Base-by-base conservation (phyloP, 2,329 filamentous ascomycete genomes). In the Coleophoma cylindrospora region DNA sequence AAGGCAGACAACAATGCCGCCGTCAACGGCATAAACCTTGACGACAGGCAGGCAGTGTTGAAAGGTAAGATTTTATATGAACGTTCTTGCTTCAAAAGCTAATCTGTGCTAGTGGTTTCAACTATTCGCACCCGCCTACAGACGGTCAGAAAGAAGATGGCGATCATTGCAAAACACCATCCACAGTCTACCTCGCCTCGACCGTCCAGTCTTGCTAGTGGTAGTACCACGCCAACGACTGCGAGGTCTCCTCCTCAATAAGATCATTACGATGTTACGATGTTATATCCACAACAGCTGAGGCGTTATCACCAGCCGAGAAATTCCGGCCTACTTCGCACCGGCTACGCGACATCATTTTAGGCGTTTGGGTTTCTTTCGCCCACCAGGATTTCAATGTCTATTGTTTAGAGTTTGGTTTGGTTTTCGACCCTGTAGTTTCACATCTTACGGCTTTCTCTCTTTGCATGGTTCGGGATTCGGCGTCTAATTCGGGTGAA, bases 1-100 rank as follows among this genome's bases (percentile, higher is more conserved):
- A 54, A 54, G 40, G 49, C 45, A 66, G 61, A 77, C 68, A 55
- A 77, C 75, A 61, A 77, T 70, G 74, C 74, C 17, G 71, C 73
- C 33, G 71, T 79, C 49, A 74, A 75, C 57, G 76, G 76, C 10
- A 68, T 80, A 57, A 84, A 88, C 66, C 73, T 74, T 51, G 87
- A 90, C 57, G 87, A 91, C 66, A 80, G 87, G 61, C 79, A 86
- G 61, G 80, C 84, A 48, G 83, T 91, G 48, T 74, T 85, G 59
- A 89, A 85, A 67, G 81, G 87, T 91, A 75, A 73, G 81, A 72
- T 48, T 4, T n/a, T 10, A 44, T 21, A 13, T 40, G 12, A 19
- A 15, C 49, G 11, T 22, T 44, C 11, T 19, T 15, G 10, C 43
- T 22, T 21, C 38, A 60, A 68, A 56, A 71, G 58, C 57, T 70